phyloP scores from a whole-genome alignment of 306 rosid species.

The cucumber (Cucumis sativus) region Cucumber_9930_V3 NC_026657.2:31340501-31341000 shows the following conservation, averaged over 20 bases:
- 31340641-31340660: too few relatives aligned
- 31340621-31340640: too few relatives aligned
- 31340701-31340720: too few relatives aligned
- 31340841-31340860: too few relatives aligned
- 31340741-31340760: background rate
- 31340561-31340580: background rate
- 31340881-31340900: background rate
- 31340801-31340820: background rate
- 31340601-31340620: background rate
- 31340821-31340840: background rate
- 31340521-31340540: slow-evolving; percentile 26
- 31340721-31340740: background rate
- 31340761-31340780: background rate
- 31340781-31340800: background rate
- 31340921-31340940: background rate
- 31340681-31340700: too few relatives aligned
- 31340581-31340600: background rate
- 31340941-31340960: background rate
- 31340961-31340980: background rate
- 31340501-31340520: slow-evolving; percentile 36
- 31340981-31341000: background rate
- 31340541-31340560: slow-evolving; percentile 24
- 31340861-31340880: background rate
- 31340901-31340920: background rate
- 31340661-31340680: too few relatives aligned